A percentile compares a stretch with the other conserved stretches of the same genome.
phyloP scores from a whole-genome alignment of 306 rosid genomes.

The Rubus idaeus region DNA sequence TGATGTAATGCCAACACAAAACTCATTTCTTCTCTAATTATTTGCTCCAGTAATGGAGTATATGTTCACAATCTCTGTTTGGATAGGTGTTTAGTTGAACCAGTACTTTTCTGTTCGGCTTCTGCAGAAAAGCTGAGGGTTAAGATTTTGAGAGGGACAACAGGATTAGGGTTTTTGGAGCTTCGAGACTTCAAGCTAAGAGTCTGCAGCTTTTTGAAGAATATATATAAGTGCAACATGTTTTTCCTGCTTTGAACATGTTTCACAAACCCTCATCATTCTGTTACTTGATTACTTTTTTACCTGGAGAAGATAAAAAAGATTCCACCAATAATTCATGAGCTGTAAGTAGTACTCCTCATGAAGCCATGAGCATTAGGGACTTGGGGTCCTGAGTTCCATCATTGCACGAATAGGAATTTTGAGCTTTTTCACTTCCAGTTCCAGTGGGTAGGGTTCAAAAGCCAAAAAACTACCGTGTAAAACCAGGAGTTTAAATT shows the following conservation, averaged over 20 bases:
- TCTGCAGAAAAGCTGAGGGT: neutral
- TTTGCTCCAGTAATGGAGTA: neutral
- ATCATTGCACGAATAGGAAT: conserved; percentile 54
- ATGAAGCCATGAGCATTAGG: conserved; percentile 30
- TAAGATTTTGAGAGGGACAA: neutral
- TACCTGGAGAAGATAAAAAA: conserved; percentile 44
- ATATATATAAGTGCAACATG: neutral
- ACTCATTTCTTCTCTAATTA: neutral
- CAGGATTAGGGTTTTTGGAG: conserved; percentile 7
- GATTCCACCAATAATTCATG: conserved; percentile 59
- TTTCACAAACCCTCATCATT: conserved; percentile 48
- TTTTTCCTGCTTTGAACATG: conserved; percentile 43
- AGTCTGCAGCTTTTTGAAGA: neutral
- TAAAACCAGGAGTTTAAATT: conserved; percentile 31
- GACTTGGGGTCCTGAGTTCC: conserved; percentile 36
- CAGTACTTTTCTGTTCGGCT: neutral
- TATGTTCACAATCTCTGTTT: neutral
- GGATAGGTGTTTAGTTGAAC: neutral
- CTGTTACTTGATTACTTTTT: conserved; percentile 43
- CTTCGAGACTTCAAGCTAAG: neutral
- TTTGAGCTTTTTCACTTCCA: conserved; percentile 19
- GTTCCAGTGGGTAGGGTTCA: conserved; percentile 25
- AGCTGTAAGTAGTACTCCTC: conserved; percentile 23
- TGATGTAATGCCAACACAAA: conserved; percentile 4
- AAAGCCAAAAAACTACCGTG: conserved; percentile 27